Conservation (phyloP, 345 rosid genomes). For the Linum usitatissimum region DNA sequence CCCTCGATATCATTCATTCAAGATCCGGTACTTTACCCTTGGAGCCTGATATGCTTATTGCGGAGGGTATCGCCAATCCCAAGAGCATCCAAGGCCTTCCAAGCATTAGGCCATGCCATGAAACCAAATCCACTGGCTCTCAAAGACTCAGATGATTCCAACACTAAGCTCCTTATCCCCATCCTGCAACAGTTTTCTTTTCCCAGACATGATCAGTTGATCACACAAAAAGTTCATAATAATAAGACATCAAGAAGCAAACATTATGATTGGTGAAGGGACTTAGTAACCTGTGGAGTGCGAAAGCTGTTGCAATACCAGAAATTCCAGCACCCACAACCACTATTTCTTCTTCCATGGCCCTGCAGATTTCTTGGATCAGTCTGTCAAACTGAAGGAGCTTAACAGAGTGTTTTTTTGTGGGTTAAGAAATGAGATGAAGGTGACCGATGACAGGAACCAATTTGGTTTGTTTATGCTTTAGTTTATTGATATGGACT, state of each 20-base stretch:
- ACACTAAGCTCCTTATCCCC: slow-evolving; percentile 53
- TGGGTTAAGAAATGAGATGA: neutral
- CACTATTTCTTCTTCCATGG: neutral
- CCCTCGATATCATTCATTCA: no score
- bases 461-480: neutral
- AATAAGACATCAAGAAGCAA: neutral
- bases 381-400: neutral
- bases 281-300: neutral
- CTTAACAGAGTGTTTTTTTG: no score
- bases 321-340: neutral
- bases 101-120: slow-evolving; percentile 29
- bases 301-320: neutral
- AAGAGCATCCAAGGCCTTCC: slow-evolving; percentile 63
- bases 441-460: neutral
- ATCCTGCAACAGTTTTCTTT: slow-evolving; percentile 26
- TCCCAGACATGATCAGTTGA: neutral
- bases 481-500: neutral
- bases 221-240: neutral
- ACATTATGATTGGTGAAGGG: neutral
- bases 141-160: slow-evolving; percentile 52
- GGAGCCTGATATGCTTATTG: slow-evolving; percentile 24
- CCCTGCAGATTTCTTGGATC: neutral
- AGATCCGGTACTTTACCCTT: slow-evolving; percentile 14
- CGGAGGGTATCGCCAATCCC: slow-evolving; percentile 45
- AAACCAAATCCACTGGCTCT: slow-evolving; percentile 52